Base-by-base conservation (phyloP, 2,329 filamentous ascomycete species). In the Teratosphaeria destructans region DNA sequence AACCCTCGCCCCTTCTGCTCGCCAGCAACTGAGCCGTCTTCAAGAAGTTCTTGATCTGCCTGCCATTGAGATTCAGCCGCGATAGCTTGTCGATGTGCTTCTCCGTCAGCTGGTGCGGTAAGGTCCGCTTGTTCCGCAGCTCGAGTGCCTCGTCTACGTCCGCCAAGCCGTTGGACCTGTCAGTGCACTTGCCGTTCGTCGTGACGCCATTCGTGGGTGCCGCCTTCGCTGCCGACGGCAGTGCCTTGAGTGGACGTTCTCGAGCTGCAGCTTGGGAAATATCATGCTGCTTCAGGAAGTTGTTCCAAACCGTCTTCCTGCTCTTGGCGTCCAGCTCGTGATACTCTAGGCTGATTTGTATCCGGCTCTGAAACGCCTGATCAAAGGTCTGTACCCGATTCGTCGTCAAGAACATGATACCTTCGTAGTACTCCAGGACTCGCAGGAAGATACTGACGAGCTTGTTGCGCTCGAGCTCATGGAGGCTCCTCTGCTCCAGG, bases 361-460 rank as follows among this genome's bases (percentile, higher is more conserved):
- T 78, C 7, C 78, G 73, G 32, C 74, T 76, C 58, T 78, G 73
- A 56, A 80, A 78, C 3, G 77, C 77, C 2, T 57, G 63, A 57
- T 79, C 78, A 60, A 79, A 75, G 5, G 73, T 62, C 27, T 55
- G 43, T 7, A 62, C 60, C 3, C 60, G 54, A 53, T 80, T 80
- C 5, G 73, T 76, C 4, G 76, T 78, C 14, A 78, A 68, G 60
- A 80, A 76, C 47, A 79, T 69, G 55, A 78, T 76, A 6, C 76
- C 77, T 60, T 76, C 65, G 63, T 72, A 71, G 60, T 70, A 72
- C 60, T 73, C 67, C 43, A 76, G 66, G 2, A 69, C 65, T 6
- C 73, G 68, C 11, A 76, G 65, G 63, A 75, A 74, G 47, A 75
- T 77, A 72, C 85, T 88, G 58, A 79, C 76, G 56, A 79, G 71